Evolutionary conservation across 805 yeast species (phyloP).

Genomic region (Priceomyces carsonii): DNA sequence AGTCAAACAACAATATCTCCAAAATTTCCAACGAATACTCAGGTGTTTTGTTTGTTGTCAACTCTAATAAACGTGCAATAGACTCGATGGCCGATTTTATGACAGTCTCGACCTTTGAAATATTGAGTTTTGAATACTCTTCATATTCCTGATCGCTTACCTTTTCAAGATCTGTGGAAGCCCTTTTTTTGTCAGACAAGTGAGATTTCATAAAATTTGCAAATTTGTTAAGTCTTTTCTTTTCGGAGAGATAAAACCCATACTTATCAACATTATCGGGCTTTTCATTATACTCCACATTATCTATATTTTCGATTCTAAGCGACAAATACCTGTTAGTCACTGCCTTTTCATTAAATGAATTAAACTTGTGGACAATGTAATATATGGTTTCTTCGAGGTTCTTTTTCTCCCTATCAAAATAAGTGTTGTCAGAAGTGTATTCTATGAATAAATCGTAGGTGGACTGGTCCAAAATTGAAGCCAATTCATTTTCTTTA

Average conservation of each 20-base stretch:
- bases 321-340: slow-evolving; percentile 35
- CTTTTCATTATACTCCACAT: slow-evolving; percentile 19
- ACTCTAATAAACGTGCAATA: slow-evolving; percentile 72
- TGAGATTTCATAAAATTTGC: slow-evolving; percentile 57
- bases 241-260: slow-evolving; percentile 36
- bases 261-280: slow-evolving; percentile 23
- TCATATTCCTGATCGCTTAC: slow-evolving; percentile 17
- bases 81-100: slow-evolving; percentile 75
- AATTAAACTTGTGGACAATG: slow-evolving; percentile 46
- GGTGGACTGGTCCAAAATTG: slow-evolving; percentile 67
- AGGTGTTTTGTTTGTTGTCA: slow-evolving; percentile 62
- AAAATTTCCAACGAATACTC: slow-evolving; percentile 65
- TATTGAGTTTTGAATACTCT: slow-evolving; percentile 31
- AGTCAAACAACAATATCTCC: slow-evolving; percentile 64
- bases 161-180: slow-evolving; percentile 15
- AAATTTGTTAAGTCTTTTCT: slow-evolving; percentile 51
- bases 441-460: slow-evolving; percentile 75
- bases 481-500: slow-evolving; percentile 43
- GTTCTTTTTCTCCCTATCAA: slow-evolving; percentile 68
- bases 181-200: slow-evolving; percentile 35
- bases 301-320: slow-evolving; percentile 34
- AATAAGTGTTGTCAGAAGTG: slow-evolving; percentile 65
- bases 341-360: slow-evolving; percentile 34
- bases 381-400: slow-evolving; percentile 54
- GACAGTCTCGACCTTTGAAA: slow-evolving; percentile 58